These are phyloP conservation scores for Corniculantispora saksenae DNA, from an alignment of 2,329 filamentous ascomycete genomes.

Conservation along the genomic window DNA sequence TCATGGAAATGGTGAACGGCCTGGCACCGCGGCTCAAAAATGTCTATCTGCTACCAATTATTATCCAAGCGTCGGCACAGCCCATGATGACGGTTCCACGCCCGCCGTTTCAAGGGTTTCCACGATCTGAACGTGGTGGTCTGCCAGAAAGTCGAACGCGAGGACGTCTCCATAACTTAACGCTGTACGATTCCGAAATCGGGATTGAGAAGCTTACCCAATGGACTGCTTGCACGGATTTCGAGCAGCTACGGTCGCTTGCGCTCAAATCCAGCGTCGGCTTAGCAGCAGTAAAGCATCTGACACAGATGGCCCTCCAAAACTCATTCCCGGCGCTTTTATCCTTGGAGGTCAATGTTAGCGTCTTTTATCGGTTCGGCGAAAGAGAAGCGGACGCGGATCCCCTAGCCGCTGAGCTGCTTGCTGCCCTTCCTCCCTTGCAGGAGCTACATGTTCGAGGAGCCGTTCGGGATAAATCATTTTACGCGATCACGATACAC, in stretches of 20 bases:
- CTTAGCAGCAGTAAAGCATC: constrained; percentile 4
- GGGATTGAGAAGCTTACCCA: constrained; percentile 7
- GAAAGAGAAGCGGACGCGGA: constrained; percentile 10
- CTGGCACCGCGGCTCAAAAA: constrained; percentile 4
- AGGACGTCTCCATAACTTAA: constrained; percentile 8
- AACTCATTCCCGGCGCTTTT: background rate
- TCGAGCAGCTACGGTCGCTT: constrained; percentile 3
- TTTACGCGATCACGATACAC: constrained; percentile 4
- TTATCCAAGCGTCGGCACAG: background rate
- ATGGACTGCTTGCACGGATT: constrained; percentile 11
- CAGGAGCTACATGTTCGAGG: constrained; percentile 5
- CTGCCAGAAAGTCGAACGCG: background rate
- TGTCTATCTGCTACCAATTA: constrained; percentile 5
- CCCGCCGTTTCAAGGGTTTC: constrained; percentile 5
- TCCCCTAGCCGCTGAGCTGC: constrained; percentile 4
- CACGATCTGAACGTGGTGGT: constrained; percentile 7
- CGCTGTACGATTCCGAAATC: background rate
- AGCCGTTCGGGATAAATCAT: constrained; percentile 1
- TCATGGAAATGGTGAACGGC: constrained; percentile 4
- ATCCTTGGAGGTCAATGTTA: constrained; percentile 4
- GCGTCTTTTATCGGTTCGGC: background rate
- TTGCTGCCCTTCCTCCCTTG: constrained; percentile 3
- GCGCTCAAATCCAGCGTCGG: background rate
- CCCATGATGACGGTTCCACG: background rate
- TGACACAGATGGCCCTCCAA: constrained; percentile 3